Conservation (phyloP, 441 rosid genomes). For the Aleurites moluccanus region DNA sequence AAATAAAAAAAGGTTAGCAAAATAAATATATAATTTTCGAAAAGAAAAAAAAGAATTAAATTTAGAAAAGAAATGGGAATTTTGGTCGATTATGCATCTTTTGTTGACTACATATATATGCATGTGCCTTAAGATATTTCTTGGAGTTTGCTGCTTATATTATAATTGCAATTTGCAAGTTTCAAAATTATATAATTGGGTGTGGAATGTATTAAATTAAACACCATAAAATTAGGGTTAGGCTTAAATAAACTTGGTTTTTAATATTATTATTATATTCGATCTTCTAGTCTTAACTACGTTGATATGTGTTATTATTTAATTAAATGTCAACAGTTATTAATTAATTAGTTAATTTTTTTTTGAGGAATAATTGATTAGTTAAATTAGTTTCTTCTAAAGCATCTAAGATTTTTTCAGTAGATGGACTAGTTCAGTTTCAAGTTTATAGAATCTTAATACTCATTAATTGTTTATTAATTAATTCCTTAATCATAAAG, state of each 20-base stretch:
- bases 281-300: not conserved
- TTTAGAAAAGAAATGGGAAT: constrained; percentile 28
- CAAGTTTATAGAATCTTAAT: not conserved
- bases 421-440: not conserved
- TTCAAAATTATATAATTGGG: not conserved
- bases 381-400: no score
- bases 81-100: constrained; percentile 35
- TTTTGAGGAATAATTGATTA: no score
- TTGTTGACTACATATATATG: constrained; percentile 21
- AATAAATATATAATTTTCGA: not conserved
- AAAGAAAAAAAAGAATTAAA: not conserved
- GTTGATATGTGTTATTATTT: not conserved
- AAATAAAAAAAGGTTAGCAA: not conserved
- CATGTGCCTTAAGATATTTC: constrained; percentile 29
- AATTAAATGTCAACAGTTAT: not conserved
- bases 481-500: not conserved
- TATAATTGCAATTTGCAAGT: not conserved
- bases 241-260: not conserved
- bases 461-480: not conserved
- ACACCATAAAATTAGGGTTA: not conserved
- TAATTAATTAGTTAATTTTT: no score
- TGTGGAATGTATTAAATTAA: not conserved
- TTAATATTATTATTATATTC: not conserved
- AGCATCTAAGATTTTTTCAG: constrained; percentile 13
- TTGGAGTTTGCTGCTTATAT: constrained; percentile 10